phyloP scores from a whole-genome alignment of 768 basidiomycete genomes.

The Mycena vitilis region DNA sequence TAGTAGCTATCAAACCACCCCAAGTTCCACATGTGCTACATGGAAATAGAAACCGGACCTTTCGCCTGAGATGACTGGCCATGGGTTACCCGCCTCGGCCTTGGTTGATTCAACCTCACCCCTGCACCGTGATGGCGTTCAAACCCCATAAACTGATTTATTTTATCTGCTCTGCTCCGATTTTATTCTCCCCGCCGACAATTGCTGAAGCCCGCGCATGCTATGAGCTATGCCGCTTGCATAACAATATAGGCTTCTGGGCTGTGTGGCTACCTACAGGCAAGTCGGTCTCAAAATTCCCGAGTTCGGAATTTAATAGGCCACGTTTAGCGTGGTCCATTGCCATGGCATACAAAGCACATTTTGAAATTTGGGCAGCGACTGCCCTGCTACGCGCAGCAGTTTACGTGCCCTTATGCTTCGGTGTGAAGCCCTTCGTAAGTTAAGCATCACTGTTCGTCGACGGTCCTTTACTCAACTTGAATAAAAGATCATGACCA shows the following conservation, averaged over 20 bases:
- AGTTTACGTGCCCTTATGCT: constrained; percentile 44
- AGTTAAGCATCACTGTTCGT: constrained; percentile 5
- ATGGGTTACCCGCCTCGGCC: constrained; percentile 5
- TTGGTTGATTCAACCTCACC: constrained; percentile 5
- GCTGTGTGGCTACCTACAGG: constrained; percentile 46
- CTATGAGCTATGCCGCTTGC: constrained; percentile 47
- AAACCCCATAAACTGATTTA: constrained; percentile 10
- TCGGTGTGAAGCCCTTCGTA: constrained; percentile 47
- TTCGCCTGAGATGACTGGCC: constrained; percentile 17
- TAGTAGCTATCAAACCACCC: constrained; percentile 16
- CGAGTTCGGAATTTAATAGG: background rate
- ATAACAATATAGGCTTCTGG: constrained; percentile 49
- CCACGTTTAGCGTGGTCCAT: constrained; percentile 44
- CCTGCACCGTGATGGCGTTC: constrained; percentile 13
- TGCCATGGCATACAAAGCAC: constrained; percentile 45
- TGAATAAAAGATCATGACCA: constrained; percentile 46
- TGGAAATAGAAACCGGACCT: constrained; percentile 10
- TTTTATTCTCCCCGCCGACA: constrained; percentile 37
- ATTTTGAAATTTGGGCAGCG: constrained; percentile 35
- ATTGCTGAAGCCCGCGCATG: constrained; percentile 42
- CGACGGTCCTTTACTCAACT: background rate
- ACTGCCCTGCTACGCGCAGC: constrained; percentile 37
- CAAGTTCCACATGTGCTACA: constrained; percentile 16
- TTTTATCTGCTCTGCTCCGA: constrained; percentile 8
- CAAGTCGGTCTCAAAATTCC: constrained; percentile 2